Evolutionary conservation across 495 filamentous ascomycete genomes (phyloP).

Genomic region (Xylaria sp.): DNA sequence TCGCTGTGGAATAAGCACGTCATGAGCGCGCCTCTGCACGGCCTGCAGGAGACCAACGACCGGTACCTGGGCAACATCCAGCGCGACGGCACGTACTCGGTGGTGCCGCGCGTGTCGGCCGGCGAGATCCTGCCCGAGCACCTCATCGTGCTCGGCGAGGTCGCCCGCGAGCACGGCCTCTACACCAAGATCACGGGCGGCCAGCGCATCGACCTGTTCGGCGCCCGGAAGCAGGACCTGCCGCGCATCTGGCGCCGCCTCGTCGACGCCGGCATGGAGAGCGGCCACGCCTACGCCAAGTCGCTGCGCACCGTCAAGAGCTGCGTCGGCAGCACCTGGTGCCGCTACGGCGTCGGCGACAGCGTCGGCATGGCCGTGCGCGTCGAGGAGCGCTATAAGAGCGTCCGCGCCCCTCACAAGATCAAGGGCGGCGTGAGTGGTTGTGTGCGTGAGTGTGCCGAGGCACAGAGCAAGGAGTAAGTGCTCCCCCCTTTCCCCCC

Average conservation of each 20-base stretch:
- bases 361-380: slow-evolving; percentile 97
- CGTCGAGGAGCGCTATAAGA: slow-evolving; percentile 94
- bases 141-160: slow-evolving; percentile 84
- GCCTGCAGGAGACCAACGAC: slow-evolving; percentile 94
- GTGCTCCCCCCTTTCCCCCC: no score
- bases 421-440: slow-evolving; percentile 93
- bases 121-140: slow-evolving; percentile 94
- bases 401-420: slow-evolving; percentile 88
- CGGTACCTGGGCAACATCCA: slow-evolving; percentile 94
- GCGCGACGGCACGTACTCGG: slow-evolving; percentile 90
- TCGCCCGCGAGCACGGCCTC: slow-evolving; percentile 86
- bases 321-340: slow-evolving; percentile 96
- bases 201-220: slow-evolving; percentile 96
- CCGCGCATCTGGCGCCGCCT: slow-evolving; percentile 87
- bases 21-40: slow-evolving; percentile 75
- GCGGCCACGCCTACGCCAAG: slow-evolving; percentile 94
- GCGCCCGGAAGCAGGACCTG: slow-evolving; percentile 90
- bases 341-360: slow-evolving; percentile 90
- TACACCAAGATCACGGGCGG: slow-evolving; percentile 97
- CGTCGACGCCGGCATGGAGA: slow-evolving; percentile 92
- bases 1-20: slow-evolving; percentile 87
- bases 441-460: slow-evolving; percentile 92
- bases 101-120: slow-evolving; percentile 83
- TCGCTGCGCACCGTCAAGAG: slow-evolving; percentile 91
- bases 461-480: slow-evolving; percentile 94